A percentile compares a stretch with the other conserved stretches of the same genome.
phyloP scores from a whole-genome alignment of 1,139 yeast genomes.

The Saccharomyces hybrid region DNA sequence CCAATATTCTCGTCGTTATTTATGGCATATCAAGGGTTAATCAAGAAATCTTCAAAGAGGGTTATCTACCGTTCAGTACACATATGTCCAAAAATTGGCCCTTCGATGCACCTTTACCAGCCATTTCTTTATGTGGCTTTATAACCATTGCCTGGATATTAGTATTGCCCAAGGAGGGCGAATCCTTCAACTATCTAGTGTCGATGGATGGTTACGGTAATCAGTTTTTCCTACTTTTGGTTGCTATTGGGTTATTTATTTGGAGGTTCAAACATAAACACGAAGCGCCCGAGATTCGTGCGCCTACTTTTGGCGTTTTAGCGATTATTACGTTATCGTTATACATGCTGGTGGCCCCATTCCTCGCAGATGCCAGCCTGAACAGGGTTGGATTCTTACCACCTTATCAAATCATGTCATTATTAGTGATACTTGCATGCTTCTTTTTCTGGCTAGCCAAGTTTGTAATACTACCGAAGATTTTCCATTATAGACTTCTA shows the following conservation, averaged over 20 bases:
- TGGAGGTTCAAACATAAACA: slow-evolving; percentile 42
- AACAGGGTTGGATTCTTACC: slow-evolving; percentile 44
- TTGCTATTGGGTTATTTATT: slow-evolving; percentile 47
- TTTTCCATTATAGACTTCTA: slow-evolving; percentile 38
- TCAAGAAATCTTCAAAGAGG: slow-evolving; percentile 60
- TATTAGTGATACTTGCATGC: slow-evolving; percentile 34
- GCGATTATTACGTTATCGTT: slow-evolving; percentile 37
- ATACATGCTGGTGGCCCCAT: slow-evolving; percentile 43
- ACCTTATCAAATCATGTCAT: slow-evolving; percentile 42
- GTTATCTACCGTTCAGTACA: slow-evolving; percentile 47
- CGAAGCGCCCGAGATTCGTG: slow-evolving; percentile 43
- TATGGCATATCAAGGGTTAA: slow-evolving; percentile 54
- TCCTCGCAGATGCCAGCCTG: slow-evolving; percentile 36
- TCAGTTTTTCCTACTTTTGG: slow-evolving; percentile 42
- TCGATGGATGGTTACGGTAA: slow-evolving; percentile 52
- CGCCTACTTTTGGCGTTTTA: slow-evolving; percentile 40
- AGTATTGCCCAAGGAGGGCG: slow-evolving; percentile 43
- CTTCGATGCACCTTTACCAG: slow-evolving; percentile 47
- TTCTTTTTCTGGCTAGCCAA: slow-evolving; percentile 43
- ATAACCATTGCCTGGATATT: slow-evolving; percentile 36
- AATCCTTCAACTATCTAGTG: slow-evolving; percentile 49
- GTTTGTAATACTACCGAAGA: slow-evolving; percentile 41
- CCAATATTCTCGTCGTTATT: slow-evolving; percentile 55
- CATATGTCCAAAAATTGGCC: slow-evolving; percentile 52
- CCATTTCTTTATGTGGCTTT: slow-evolving; percentile 33